Evolutionary conservation across 208 protist species (phyloP).

Genomic region (Trypanosoma rangeli): DNA sequence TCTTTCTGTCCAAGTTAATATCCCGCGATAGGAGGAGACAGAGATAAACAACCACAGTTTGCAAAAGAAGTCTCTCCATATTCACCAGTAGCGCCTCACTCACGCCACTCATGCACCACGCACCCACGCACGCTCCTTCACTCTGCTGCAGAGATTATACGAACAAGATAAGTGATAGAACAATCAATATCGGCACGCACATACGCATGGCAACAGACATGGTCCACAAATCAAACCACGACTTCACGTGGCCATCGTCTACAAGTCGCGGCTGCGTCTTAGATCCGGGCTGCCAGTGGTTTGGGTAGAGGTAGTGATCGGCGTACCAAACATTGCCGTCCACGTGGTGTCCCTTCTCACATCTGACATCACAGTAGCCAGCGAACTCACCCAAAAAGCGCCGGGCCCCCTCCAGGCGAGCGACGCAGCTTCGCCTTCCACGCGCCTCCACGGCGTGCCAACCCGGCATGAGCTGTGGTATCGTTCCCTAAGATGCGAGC

Average conservation of each 20-base stretch:
- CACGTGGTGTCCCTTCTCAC: constrained; percentile 32
- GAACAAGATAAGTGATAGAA: constrained; percentile 15
- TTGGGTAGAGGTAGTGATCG: constrained; percentile 73
- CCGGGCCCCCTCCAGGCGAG: neutral
- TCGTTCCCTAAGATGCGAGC: neutral
- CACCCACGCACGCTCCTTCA: neutral
- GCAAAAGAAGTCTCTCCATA: neutral
- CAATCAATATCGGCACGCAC: constrained; percentile 8
- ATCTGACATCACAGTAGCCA: constrained; percentile 31
- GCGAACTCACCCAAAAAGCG: constrained; percentile 22
- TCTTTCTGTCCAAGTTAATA: neutral
- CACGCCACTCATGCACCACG: neutral
- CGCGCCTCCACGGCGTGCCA: neutral
- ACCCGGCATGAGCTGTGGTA: neutral
- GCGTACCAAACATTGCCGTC: constrained; percentile 82
- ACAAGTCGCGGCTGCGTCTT: constrained; percentile 24
- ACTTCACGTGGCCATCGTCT: constrained; percentile 20
- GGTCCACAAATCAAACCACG: constrained; percentile 24
- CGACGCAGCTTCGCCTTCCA: neutral
- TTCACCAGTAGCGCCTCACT: neutral
- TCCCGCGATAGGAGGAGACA: neutral
- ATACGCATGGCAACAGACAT: constrained; percentile 1
- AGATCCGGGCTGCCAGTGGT: constrained; percentile 68
- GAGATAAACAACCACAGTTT: neutral
- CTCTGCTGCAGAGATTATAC: neutral